Conservation (phyloP, 129 eudicot species). For the Helichrysum umbraculigerum region DNA sequence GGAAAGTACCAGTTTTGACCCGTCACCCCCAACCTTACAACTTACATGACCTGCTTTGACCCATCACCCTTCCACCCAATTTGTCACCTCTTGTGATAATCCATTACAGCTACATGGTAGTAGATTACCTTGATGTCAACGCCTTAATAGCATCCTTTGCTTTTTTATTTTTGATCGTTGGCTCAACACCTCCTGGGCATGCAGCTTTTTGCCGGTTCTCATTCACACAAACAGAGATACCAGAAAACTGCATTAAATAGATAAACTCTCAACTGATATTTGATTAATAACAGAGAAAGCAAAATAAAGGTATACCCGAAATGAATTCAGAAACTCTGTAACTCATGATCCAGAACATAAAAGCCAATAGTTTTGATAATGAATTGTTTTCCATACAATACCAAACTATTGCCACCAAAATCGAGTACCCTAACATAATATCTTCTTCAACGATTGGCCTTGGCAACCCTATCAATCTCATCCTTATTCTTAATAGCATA, state of each 20-base stretch:
- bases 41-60: background rate
- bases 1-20: no score
- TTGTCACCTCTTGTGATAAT: background rate
- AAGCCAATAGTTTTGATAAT: slow-evolving; percentile 13
- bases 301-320: slow-evolving; percentile 13
- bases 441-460: slow-evolving; percentile 67
- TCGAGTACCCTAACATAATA: slow-evolving; percentile 17
- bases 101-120: background rate
- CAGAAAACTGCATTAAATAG: background rate
- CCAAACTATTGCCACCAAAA: slow-evolving; percentile 31
- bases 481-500: slow-evolving; percentile 86
- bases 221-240: background rate
- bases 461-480: slow-evolving; percentile 80
- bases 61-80: background rate
- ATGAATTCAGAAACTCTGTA: background rate
- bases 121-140: slow-evolving; percentile 54
- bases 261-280: background rate
- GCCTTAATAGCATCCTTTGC: slow-evolving; percentile 55
- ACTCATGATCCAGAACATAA: slow-evolving; percentile 29
- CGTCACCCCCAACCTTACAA: background rate
- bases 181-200: slow-evolving; percentile 41
- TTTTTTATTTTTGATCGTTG: slow-evolving; percentile 54
- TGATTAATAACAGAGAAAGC: background rate
- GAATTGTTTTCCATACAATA: slow-evolving; percentile 14
- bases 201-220: slow-evolving; percentile 33